Evolutionary conservation across 2,329 filamentous ascomycete species (phyloP), one percentile per base, ranked within the genome.

Genomic region (Beauveria sp.): DNA sequence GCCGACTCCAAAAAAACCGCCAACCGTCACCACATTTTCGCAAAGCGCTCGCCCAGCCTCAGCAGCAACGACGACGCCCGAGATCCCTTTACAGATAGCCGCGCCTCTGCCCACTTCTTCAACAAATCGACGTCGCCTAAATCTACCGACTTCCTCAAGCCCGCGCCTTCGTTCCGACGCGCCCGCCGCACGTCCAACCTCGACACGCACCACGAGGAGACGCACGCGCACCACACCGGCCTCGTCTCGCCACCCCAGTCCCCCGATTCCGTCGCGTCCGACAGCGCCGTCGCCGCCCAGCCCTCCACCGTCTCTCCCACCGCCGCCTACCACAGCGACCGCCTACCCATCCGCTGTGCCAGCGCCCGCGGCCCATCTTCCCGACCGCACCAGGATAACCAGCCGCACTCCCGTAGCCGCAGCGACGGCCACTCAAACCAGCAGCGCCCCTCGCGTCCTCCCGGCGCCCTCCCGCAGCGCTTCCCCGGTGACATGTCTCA

Each of bases 401-500:
- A 30, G 8, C 48, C 30, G 48, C 48, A 52, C 54, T 8, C 22
- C 61, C 46, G 57, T 4, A 52, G 58, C 57, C 61, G 62, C 34
- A 62, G 30, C 56, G 61, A 60, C 26, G 47, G 58, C n/a, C 37
- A 54, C 14, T 22, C 34, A 34, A 14, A 24, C 22, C 20, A 41
- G 8, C 30, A 10, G 22, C 22, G 16, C 22, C 16, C 51, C 3
- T 40, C 22, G 9, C 48, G 48, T 34, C 48, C 48, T 2, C 48
- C 48, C 18, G 47, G 22, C 30, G 34, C 43, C 30, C 26, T 34
- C n/a, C 1, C 18, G 20, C 28, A 51, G 30, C 53, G 40, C n/a
- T 88, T 78, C 66, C 83, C 85, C 1, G 86, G 86, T 64, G 86
- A 89, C 69, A 80, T 81, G 73, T 84, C 82, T 58, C 80, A 85